phyloP scores from a whole-genome alignment of 2,329 filamentous ascomycete genomes.

The Phialophora tarda region DNA sequence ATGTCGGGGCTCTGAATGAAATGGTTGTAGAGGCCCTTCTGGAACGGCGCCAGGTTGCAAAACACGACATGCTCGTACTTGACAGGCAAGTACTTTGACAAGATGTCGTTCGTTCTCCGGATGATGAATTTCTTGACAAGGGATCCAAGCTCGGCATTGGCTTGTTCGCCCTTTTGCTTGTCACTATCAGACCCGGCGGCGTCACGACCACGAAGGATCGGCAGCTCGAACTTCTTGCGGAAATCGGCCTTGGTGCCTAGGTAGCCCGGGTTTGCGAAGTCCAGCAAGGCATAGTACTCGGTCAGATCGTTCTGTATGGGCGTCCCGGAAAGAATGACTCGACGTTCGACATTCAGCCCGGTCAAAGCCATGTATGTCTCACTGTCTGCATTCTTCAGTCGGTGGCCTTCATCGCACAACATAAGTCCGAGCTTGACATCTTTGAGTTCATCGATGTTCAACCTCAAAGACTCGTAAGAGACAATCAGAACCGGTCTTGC shows the following conservation, averaged over 20 bases:
- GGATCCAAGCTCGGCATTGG: constrained; percentile 76
- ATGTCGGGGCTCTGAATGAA: constrained; percentile 97
- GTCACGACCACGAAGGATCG: constrained; percentile 89
- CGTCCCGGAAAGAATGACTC: constrained; percentile 94
- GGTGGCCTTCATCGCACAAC: constrained; percentile 95
- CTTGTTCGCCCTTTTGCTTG: constrained; percentile 79
- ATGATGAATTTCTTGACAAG: constrained; percentile 99
- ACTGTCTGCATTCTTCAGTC: constrained; percentile 94
- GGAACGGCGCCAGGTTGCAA: constrained; percentile 91
- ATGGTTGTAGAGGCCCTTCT: constrained; percentile 91
- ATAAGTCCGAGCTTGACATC: constrained; percentile 89
- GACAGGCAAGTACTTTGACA: constrained; percentile 95
- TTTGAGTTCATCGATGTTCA: constrained; percentile 89
- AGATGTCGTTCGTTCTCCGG: constrained; percentile 92
- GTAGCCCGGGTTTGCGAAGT: constrained; percentile 93
- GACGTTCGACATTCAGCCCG: constrained; percentile 82
- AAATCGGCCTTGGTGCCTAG: constrained; percentile 90
- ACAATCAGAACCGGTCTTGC: constrained; percentile 95
- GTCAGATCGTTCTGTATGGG: constrained; percentile 99
- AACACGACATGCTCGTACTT: constrained; percentile 99
- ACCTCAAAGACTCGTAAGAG: constrained; percentile 91
- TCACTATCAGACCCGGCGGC: constrained; percentile 85
- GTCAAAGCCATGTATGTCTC: constrained; percentile 93
- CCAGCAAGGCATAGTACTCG: constrained; percentile 94
- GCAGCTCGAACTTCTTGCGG: constrained; percentile 89